These are phyloP conservation scores for Aspergillus hortae DNA, from an alignment of 2,329 filamentous ascomycete genomes.

Conservation along the genomic window DNA sequence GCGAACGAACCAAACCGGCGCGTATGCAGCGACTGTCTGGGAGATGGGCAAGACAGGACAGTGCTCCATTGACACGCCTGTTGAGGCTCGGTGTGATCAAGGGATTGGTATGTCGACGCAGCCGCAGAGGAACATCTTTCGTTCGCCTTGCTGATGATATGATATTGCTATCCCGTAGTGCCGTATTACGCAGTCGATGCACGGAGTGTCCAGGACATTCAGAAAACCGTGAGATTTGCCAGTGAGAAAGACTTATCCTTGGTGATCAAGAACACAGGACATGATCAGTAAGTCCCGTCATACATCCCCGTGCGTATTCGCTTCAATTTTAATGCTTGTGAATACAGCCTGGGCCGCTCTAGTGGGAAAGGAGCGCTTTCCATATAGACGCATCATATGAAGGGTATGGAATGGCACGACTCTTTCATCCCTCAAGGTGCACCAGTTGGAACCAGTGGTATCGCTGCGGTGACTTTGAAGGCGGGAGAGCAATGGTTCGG, in stretches of 20 bases:
- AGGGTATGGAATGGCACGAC: neutral
- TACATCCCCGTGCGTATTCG: neutral
- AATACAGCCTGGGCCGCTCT: neutral
- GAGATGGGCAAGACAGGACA: constrained; percentile 2
- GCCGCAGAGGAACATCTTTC: neutral
- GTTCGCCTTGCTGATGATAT: neutral
- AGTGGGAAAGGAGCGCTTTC: neutral
- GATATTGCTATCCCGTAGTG: neutral
- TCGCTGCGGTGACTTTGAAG: neutral
- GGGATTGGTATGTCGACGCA: neutral
- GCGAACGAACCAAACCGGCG: constrained; percentile 2
- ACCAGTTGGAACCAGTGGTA: neutral
- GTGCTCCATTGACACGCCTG: neutral
- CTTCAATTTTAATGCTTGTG: neutral
- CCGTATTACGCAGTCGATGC: constrained; percentile 1
- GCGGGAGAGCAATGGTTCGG: constrained; percentile 4
- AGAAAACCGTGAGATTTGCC: constrained; percentile 1
- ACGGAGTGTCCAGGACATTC: neutral
- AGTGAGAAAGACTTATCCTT: neutral
- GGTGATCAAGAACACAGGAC: constrained; percentile 3
- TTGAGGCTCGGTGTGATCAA: neutral
- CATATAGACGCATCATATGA: constrained; percentile 1
- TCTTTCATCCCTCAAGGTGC: neutral
- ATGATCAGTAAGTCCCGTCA: neutral
- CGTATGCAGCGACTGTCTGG: neutral